Base-by-base conservation (phyloP, 2,329 filamentous ascomycete genomes). In the Pochonia chlamydosporia region DNA sequence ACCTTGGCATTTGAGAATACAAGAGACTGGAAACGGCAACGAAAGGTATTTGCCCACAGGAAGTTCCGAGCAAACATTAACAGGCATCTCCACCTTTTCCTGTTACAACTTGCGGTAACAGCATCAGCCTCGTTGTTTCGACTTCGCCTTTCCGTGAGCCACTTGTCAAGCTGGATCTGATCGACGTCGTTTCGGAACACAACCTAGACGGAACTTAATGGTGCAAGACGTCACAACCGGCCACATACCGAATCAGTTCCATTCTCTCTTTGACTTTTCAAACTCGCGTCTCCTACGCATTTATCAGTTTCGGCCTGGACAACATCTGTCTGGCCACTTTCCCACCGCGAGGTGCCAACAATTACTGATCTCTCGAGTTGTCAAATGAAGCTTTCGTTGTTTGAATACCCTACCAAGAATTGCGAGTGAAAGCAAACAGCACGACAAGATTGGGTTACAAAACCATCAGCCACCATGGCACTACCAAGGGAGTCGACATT, bases 401-500 rank as follows among this genome's bases (percentile, higher is more conserved):
- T 13, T 16, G 31, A 35, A 6, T 35, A 18, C 31, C 20, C n/a
- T 10, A 8, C 9, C n/a, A 35, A 18, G 6, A n/a, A 35, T 16
- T 35, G 16, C 14, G 5, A 18, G 31, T n/a, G n/a, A 35, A 13
- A 35, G 14, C 31, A 7, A 18, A 2, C n/a, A 7, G 31, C 31
- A 35, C 9, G n/a, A 18, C n/a, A 18, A n/a, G 6, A 5, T 10
- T 14, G 31, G 31, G 14, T 18, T 18, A n/a, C 20, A 16, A 39
- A 11, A 18, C 18, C 35, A 11, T 26, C 8, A 16, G 31, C 25
- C 20, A 40, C 39, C 53, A 78, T 79, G 74, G 68, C 71, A 39
- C 63, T 69, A 52, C 73, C 73, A 57, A 75, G 82, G 61, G 77
- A 82, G 64, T 85, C 81, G 64, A 77, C 79, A 65, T 81, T 91